Percentiles rank a stretch among this genome's conserved stretches.
Conservation (phyloP, 2,329 filamentous ascomycete species). For the Cordyceps tenuipes region DNA sequence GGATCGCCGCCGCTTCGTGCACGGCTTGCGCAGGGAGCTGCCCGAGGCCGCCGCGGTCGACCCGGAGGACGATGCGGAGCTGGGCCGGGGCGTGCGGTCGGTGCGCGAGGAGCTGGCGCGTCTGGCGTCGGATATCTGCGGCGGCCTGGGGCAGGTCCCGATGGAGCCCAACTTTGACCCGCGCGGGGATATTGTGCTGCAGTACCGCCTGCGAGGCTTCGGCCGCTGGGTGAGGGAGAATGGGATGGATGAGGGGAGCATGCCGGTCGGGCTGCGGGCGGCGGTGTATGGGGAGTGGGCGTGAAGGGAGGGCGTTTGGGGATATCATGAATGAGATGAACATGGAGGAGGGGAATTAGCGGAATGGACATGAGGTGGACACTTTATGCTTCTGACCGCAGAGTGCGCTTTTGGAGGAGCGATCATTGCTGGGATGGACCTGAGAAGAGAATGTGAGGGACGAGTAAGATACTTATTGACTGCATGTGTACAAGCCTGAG, state of each 20-base stretch:
- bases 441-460: not conserved
- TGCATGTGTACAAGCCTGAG: not conserved
- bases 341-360: not conserved
- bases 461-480: not conserved
- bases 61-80: not conserved
- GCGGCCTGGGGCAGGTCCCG: slow-evolving; percentile 5
- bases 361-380: not conserved
- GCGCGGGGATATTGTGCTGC: slow-evolving; percentile 1
- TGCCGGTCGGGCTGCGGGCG: not conserved
- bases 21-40: slow-evolving; percentile 7
- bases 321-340: not conserved
- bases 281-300: not conserved
- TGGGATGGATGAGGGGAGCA: not conserved
- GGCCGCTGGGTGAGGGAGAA: not conserved
- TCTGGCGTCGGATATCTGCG: slow-evolving; percentile 3
- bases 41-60: not conserved
- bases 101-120: not conserved
- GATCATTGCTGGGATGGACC: not conserved
- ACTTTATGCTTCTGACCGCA: not conserved
- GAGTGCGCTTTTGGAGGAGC: too few relatives aligned
- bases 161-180: slow-evolving; percentile 11
- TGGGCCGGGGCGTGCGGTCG: not conserved
- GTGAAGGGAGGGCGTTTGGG: not conserved
- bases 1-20: slow-evolving; percentile 2
- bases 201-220: slow-evolving; percentile 6